Evolutionary conservation across 495 filamentous ascomycete genomes (phyloP).

Genomic region (Aspergillus sclerotioniger): DNA sequence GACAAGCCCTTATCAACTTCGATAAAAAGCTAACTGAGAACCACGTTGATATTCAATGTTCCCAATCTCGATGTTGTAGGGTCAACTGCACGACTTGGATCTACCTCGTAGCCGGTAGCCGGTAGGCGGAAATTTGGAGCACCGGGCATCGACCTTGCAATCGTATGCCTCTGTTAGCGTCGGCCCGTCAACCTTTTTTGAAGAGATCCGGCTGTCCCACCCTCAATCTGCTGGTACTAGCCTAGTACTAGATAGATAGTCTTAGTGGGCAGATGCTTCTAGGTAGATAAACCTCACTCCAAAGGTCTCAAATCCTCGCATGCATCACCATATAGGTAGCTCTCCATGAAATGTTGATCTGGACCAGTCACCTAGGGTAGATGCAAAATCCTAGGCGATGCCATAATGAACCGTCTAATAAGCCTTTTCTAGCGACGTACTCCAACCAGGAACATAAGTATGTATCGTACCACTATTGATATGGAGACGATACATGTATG

Average conservation of each 20-base stretch:
- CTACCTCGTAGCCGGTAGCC: constrained; percentile 11
- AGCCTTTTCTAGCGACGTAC: not conserved
- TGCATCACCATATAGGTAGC: not conserved
- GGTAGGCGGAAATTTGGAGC: constrained; percentile 17
- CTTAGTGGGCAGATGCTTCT: too few species aligned
- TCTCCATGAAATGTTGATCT: not conserved
- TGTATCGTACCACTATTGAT: not conserved
- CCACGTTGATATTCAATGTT: too few species aligned
- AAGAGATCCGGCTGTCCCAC: constrained; percentile 15
- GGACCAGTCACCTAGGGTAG: not conserved
- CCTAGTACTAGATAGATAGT: too few species aligned
- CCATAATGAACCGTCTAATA: not conserved
- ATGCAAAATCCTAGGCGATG: not conserved
- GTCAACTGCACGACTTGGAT: not conserved
- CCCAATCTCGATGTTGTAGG: too few species aligned
- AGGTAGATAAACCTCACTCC: too few species aligned
- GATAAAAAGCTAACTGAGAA: too few species aligned
- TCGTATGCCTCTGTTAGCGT: constrained; percentile 15
- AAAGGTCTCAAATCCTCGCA: not conserved
- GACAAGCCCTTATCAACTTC: too few species aligned
- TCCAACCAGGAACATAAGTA: not conserved
- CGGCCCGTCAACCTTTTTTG: constrained; percentile 16
- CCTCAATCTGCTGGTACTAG: constrained; percentile 8
- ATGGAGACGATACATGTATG: not conserved
- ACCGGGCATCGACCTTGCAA: constrained; percentile 12